Base-by-base conservation (phyloP, 2,329 filamentous ascomycete genomes). In the Aspergillus pseudoglaucus region DNA sequence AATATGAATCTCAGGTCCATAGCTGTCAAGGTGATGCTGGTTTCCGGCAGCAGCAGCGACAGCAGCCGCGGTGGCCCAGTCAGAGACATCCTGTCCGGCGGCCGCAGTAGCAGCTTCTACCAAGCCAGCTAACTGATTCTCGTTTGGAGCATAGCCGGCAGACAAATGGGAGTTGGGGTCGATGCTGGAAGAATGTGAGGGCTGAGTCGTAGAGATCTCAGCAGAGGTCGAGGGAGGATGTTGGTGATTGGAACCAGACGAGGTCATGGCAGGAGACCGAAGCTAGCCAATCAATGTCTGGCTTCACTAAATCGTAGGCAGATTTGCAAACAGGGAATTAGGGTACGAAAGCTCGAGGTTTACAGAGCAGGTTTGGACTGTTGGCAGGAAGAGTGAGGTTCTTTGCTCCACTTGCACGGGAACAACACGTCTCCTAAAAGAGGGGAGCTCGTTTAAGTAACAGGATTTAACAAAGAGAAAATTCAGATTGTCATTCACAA, bases 101-200 rank as follows among this genome's bases (percentile, higher is more conserved):
- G 71, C 70, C 2, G 71, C 72, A 2, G 71, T 74, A 2, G 72
- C 72, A 25, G 71, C 72, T 54, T 74, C 68, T 6, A 75, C 70
- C 30, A 75, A 53, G 3, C 71, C 72, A 4, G 72, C 72, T 12
- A 75, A 61, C 46, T 74, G 72, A 43, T 69, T 70, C 43, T 73
- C 70, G 35, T 59, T 68, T 1, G 66, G 61, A 12, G 63, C 56
- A 53, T 69, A 69, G 20, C 58, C 59, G 25, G 48, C 58, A 10
- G 49, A 48, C 12, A 62, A 46, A 30, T 61, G 62, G 38, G 54
- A 39, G 46, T 58, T 67, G 10, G 64, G 55, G 27, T 69, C 66
- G 10, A 66, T 49, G 15, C 62, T 60, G 8, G 60, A 54, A 22
- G 59, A 46, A 43, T 61, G 54, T 1, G 65, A 44, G 10, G 52